Evolutionary conservation across 495 filamentous ascomycete genomes (phyloP), one percentile per base, ranked within the genome.

Genomic region (Tuber brumale): DNA sequence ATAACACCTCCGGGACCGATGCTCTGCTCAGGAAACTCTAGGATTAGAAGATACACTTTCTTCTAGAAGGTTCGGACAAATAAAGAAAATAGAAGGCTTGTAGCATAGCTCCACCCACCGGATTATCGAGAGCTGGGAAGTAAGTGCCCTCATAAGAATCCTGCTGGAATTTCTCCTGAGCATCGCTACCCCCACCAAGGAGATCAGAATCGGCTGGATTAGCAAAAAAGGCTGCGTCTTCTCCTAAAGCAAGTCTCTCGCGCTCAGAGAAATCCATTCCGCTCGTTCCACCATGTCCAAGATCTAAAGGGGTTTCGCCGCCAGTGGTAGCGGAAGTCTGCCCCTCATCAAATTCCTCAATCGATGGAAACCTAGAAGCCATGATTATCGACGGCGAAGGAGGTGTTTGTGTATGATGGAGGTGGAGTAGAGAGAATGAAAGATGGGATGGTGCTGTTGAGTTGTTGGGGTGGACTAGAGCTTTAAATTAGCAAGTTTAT

Each of bases 331-430:
- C 76, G 35, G 75, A 81, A 84, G 84, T 86, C 91, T 87, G 89
- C 90, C 95, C 95, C 74, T 91, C 93, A 82, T 95, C 92, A 85
- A 98, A 94, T 83, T 98, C 95, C 84, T 99, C 95, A 83, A 99
- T 86, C 35, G 95, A 96, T 73, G 95, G 95, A 85, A 99, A 99
- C 83, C 94, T 88, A 86, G 98, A 94, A 35, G 95, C 95, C 95
- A 99, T 99, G 41, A 71, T 87, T 57, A 27, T 44, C 69, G 35
- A 70, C 0, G 35, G 21, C 31, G 42, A 19, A 4, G 72, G 35
- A 66, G 27, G 3, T 16, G 9, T 70, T 83, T 83, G 82, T 70
- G 16, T 72, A n/a, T 41, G 18, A 71, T 76, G 69, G 70, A 46
- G 35, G 51, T 46, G 43, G 48, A 39, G 42, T 70, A 10, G 46